Base-by-base conservation (phyloP, 148 eudicot species). In the Diospyros lotus region DNA sequence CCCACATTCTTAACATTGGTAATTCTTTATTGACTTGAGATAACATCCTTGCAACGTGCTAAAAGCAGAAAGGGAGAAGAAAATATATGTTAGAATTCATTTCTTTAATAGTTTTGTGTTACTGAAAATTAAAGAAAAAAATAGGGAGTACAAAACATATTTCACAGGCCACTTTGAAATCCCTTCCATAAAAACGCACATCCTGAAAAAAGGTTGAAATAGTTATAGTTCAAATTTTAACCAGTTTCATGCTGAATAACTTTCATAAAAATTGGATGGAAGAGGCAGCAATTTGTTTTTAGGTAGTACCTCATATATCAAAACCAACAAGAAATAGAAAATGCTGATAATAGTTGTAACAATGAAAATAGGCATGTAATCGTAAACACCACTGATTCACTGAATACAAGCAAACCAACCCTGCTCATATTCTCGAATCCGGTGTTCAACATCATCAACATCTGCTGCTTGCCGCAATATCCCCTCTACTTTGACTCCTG, bases 381-480 rank as follows among this genome's bases (percentile, higher is more conserved):
- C 43, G 41, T 4, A 44, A 51, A 70, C 39, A 67, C 65, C 44
- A 44, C 55, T 58, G 28, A 11, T 18, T 61, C 44, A 44, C 55
- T 58, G 28, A 11, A 40, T 73, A 38, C 42, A 46, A 75, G 52
- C 28, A 50, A 73, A 80, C 86, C 77, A 76, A 92, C 97, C 97
- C 64, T 87, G 89, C 72, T 93, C 91, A 82, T 84, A 93, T 73
- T 93, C 97, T 62, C 75, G 82, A 67, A 93, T 88, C 51, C 91
- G 89, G 15, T 82, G 86, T 73, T 90, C 87, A 84, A 93, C 95
- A 76, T 83, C 86, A 41, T 93, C 95, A 69, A 93, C 97, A 80
- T 90, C 91, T 72, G 97, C 97, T 83, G 95, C 97, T 82, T 93
- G 95, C 77, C 97, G 84, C 83, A 90, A 86, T 74, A 92, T 84